Percentiles rank a stretch among this genome's conserved stretches.
phyloP scores from a whole-genome alignment of 805 yeast species.

The Candida anglica region DNA sequence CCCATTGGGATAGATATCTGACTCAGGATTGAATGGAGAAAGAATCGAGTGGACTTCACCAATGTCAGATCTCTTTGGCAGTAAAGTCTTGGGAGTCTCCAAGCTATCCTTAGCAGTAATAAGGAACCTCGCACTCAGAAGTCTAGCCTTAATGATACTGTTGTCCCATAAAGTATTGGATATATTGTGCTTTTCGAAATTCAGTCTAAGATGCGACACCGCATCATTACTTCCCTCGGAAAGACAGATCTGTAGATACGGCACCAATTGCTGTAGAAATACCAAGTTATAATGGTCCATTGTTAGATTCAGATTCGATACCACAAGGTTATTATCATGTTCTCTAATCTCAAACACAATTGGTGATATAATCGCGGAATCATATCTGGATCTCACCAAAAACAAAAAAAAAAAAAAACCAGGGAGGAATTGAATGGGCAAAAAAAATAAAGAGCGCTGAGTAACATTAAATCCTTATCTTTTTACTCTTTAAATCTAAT shows the following conservation, averaged over 20 bases:
- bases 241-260: constrained; percentile 18
- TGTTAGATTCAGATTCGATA: no score
- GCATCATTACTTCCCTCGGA: background rate
- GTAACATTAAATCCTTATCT: background rate
- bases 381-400: no score
- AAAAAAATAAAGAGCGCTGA: background rate
- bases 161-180: constrained; percentile 31
- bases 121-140: constrained; percentile 29
- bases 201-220: constrained; percentile 5
- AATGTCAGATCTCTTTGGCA: constrained; percentile 1
- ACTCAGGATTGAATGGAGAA: constrained; percentile 35
- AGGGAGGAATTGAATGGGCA: no score
- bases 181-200: constrained; percentile 15
- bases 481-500: constrained; percentile 1
- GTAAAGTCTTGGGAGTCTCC: constrained; percentile 2
- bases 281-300: constrained; percentile 31
- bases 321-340: no score
- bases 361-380: no score
- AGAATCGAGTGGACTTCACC: constrained; percentile 20
- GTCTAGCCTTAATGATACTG: constrained; percentile 29
- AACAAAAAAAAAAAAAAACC: no score
- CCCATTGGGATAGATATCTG: constrained; percentile 25
- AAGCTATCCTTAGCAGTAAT: constrained; percentile 12
- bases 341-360: no score
- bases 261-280: constrained; percentile 32